Conservation (phyloP, 2,329 filamentous ascomycete species). For the Curvularia verruculosa region DNA sequence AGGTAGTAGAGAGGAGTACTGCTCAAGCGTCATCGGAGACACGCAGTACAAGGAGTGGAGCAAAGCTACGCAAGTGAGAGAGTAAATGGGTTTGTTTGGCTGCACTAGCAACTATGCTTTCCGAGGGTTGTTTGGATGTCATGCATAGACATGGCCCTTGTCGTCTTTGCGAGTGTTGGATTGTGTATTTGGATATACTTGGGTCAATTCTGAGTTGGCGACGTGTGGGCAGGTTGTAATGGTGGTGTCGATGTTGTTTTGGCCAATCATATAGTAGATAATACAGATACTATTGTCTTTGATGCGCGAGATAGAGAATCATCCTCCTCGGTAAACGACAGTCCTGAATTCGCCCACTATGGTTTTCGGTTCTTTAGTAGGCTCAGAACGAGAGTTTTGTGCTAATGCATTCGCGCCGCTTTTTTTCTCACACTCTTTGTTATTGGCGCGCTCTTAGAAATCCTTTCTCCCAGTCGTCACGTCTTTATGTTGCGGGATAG, state of each 20-base stretch:
- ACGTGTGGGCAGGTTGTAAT: background rate
- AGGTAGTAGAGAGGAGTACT: background rate
- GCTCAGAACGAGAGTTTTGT: background rate
- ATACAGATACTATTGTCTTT: conserved; percentile 2
- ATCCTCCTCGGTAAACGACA: background rate
- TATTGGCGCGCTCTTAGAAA: background rate
- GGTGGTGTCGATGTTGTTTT: background rate
- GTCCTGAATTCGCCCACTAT: background rate
- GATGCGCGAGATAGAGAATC: background rate
- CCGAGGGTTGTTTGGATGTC: background rate
- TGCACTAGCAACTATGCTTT: background rate
- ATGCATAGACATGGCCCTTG: background rate
- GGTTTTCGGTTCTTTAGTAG: background rate
- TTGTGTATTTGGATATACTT: background rate
- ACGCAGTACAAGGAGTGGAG: conserved; percentile 4
- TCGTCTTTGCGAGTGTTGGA: background rate
- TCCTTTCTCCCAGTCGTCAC: background rate
- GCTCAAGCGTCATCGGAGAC: background rate
- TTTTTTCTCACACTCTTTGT: background rate
- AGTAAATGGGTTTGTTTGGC: background rate
- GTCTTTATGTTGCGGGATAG: background rate
- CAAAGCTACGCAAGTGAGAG: background rate
- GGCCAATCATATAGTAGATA: conserved; percentile 22
- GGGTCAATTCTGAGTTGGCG: background rate
- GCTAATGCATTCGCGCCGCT: background rate